These are phyloP conservation scores for Verticillium isaacii DNA, from an alignment of 2,329 filamentous ascomycete genomes.

Conservation along the genomic window DNA sequence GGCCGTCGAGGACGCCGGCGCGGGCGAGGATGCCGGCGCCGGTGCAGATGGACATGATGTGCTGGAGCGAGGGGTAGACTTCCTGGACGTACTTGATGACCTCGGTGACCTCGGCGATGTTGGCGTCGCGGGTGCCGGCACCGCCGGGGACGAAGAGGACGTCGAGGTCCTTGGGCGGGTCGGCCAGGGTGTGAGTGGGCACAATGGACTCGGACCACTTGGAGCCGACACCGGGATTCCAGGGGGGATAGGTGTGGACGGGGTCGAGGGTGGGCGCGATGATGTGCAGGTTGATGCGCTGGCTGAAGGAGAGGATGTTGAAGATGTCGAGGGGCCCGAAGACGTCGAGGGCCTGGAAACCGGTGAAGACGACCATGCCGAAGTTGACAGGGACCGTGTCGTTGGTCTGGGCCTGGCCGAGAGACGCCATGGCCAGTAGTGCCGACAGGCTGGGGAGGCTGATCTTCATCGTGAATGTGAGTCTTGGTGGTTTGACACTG, in stretches of 20 bases:
- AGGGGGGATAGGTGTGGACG: conserved; percentile 28
- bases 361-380: conserved; percentile 13
- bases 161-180: conserved; percentile 49
- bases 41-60: conserved; percentile 63
- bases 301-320: conserved; percentile 11
- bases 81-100: conserved; percentile 34
- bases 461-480: neutral
- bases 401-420: neutral
- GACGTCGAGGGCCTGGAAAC: conserved; percentile 15
- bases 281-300: conserved; percentile 31
- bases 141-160: conserved; percentile 66
- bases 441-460: neutral
- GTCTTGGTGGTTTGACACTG: neutral
- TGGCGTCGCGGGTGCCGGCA: conserved; percentile 34
- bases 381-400: conserved; percentile 4
- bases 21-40: conserved; percentile 54
- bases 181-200: conserved; percentile 47
- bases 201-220: conserved; percentile 29
- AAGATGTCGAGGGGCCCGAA: conserved; percentile 16
- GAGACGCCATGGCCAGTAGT: neutral
- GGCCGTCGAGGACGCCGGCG: conserved; percentile 56
- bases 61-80: conserved; percentile 42
- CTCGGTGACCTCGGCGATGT: conserved; percentile 12
- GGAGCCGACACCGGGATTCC: conserved; percentile 17
- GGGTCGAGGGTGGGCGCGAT: conserved; percentile 35